These are phyloP conservation scores for Otatea glauca DNA, from an alignment of 176 grass and related monocot species.

Conservation along the genomic window DNA sequence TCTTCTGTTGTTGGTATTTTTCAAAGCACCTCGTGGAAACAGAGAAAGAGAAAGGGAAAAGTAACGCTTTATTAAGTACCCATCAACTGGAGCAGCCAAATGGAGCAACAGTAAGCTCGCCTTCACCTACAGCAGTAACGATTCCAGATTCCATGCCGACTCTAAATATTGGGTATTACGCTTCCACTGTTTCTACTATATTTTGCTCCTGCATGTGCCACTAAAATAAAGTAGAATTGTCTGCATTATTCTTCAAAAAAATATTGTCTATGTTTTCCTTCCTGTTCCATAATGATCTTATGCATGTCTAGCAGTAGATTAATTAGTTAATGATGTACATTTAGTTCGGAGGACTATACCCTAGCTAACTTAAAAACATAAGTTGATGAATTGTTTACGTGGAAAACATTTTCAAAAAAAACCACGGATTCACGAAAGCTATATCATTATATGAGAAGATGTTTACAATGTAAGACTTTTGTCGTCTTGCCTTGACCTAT, in stretches of 20 bases:
- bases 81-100: slow-evolving; percentile 32
- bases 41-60: slow-evolving; percentile 54
- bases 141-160: slow-evolving; percentile 43
- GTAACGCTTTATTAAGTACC: slow-evolving; percentile 31
- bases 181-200: slow-evolving; percentile 1
- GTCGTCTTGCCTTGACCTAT: no score
- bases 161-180: slow-evolving; percentile 57
- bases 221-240: slow-evolving; percentile 9
- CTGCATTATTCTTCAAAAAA: not conserved
- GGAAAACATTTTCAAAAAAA: no score
- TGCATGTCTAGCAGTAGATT: not conserved
- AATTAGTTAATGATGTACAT: not conserved
- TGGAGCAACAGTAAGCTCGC: slow-evolving; percentile 41
- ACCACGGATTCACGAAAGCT: no score
- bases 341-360: not conserved
- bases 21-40: slow-evolving; percentile 52
- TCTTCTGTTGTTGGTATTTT: slow-evolving; percentile 22
- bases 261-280: not conserved
- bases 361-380: not conserved
- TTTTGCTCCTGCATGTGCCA: not conserved
- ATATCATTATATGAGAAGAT: no score
- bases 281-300: not conserved
- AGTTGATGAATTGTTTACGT: not conserved
- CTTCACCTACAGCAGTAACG: slow-evolving; percentile 6
- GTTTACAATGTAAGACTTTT: no score